phyloP scores from a whole-genome alignment of 768 basidiomycete species.

The Leccinum ochraceum region DNA sequence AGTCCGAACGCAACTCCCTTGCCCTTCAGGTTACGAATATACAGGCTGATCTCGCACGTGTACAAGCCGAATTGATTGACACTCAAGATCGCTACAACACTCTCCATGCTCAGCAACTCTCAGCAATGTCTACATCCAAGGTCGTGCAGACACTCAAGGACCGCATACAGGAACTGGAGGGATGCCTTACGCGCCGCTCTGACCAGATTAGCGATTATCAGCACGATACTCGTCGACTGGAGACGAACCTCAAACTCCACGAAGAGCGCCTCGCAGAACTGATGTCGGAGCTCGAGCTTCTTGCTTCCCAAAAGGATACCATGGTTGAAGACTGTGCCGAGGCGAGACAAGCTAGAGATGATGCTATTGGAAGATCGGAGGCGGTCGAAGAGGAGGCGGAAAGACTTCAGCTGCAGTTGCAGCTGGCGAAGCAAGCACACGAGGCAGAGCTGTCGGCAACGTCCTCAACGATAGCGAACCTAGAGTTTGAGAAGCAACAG shows the following conservation, averaged over 20 bases:
- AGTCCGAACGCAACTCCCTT: constrained; percentile 67
- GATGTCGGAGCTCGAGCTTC: constrained; percentile 66
- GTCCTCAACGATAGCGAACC: constrained; percentile 40
- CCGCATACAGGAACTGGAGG: constrained; percentile 71
- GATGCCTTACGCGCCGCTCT: constrained; percentile 61
- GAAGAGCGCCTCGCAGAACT: constrained; percentile 76
- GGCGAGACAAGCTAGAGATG: constrained; percentile 71
- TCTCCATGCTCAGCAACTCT: constrained; percentile 68
- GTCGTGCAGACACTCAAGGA: constrained; percentile 55
- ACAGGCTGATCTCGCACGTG: constrained; percentile 53
- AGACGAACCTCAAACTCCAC: constrained; percentile 70
- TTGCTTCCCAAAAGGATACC: constrained; percentile 66
- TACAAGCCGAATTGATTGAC: constrained; percentile 53
- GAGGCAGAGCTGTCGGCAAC: constrained; percentile 39
- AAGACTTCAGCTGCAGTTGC: constrained; percentile 34
- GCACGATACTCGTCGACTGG: constrained; percentile 75
- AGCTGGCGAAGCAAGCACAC: constrained; percentile 24
- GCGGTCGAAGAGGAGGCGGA: constrained; percentile 65
- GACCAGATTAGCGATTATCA: constrained; percentile 79
- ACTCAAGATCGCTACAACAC: constrained; percentile 61
- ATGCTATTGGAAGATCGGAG: constrained; percentile 56
- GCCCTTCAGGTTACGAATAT: constrained; percentile 64
- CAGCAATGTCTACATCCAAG: constrained; percentile 58
- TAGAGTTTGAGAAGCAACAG: constrained; percentile 34
- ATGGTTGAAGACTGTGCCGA: constrained; percentile 87